Base-by-base conservation (phyloP, 768 basidiomycete species). In the Leccinum ochraceum region DNA sequence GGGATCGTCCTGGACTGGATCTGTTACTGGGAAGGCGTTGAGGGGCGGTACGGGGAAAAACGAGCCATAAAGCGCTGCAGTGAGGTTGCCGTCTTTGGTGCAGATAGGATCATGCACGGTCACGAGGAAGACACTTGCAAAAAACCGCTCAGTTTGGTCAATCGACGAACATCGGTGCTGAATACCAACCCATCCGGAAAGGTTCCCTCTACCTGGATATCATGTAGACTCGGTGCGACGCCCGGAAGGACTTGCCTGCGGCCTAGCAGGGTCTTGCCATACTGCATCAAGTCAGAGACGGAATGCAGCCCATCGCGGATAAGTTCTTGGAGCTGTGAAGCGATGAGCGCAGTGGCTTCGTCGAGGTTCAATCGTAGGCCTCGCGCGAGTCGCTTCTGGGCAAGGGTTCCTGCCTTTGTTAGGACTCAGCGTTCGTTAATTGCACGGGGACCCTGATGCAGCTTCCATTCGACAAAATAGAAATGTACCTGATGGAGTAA, bases 61-160 rank as follows among this genome's bases (percentile, higher is more conserved):
- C 0, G 94, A 95, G 10, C 94, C 94, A 63, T 94, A 94, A n/a
- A 99, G 80, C 0, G 96, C 95, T 20, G 87, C 84, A 4, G 77
- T 77, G 20, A 98, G 77, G 69, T 95, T 77, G 1, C 94, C 94
- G 44, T 82, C 75, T 60, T 93, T 87, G 0, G 93, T 88, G 71
- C 89, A 93, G 63, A 99, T 88, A 20, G 97, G 96, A 67, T 96
- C 90, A 69, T 98, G 95, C 1, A 98, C 93, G 1, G 96, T 96
- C 39, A 98, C 95, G n/a, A 99, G 83, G 77, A 98, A 99, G 0
- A 94, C 90, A 1, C 69, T 67, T 58, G 32, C 52, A 58, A 14
- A 26, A 52, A n/a, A 32, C 11, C 13, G 8, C 14, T 36, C 36
- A 36, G 36, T 17, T 48, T 16, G 49, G 39, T 54, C 28, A 59